phyloP scores from a whole-genome alignment of 1,139 yeast genomes.

The Scheffersomyces titani region DNA sequence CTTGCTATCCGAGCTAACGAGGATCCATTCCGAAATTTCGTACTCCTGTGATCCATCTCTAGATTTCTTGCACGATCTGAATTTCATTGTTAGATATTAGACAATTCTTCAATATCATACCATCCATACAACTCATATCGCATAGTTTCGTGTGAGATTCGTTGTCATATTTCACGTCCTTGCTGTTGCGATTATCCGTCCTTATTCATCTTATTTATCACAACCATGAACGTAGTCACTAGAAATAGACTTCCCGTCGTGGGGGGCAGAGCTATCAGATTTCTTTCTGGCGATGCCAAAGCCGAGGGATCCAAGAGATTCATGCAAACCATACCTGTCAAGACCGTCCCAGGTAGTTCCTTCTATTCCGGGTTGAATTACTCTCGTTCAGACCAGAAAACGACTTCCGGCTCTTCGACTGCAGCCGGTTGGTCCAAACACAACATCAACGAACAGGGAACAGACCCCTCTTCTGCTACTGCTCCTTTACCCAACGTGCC shows the following conservation, averaged over 20 bases:
- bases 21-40: too few species aligned
- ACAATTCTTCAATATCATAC: too few species aligned
- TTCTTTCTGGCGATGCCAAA: constrained; percentile 26
- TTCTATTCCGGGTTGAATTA: constrained; percentile 34
- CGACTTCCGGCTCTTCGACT: constrained; percentile 14
- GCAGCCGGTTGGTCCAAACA: constrained; percentile 27
- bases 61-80: too few species aligned
- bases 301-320: constrained; percentile 35
- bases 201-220: neutral
- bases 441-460: neutral
- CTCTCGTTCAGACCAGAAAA: constrained; percentile 6
- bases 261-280: constrained; percentile 16
- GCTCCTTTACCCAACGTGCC: constrained; percentile 11
- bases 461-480: constrained; percentile 6
- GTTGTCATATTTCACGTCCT: too few species aligned
- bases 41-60: too few species aligned
- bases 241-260: constrained; percentile 13
- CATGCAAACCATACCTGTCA: constrained; percentile 43
- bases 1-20: too few species aligned
- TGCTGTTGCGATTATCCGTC: neutral
- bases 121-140: too few species aligned
- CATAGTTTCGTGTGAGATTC: too few species aligned
- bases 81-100: too few species aligned
- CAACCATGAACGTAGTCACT: constrained; percentile 13
- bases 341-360: constrained; percentile 19